Evolutionary conservation across 2,329 filamentous ascomycete species (phyloP), one percentile per base, ranked within the genome.

Genomic region (Cercospora janseana): DNA sequence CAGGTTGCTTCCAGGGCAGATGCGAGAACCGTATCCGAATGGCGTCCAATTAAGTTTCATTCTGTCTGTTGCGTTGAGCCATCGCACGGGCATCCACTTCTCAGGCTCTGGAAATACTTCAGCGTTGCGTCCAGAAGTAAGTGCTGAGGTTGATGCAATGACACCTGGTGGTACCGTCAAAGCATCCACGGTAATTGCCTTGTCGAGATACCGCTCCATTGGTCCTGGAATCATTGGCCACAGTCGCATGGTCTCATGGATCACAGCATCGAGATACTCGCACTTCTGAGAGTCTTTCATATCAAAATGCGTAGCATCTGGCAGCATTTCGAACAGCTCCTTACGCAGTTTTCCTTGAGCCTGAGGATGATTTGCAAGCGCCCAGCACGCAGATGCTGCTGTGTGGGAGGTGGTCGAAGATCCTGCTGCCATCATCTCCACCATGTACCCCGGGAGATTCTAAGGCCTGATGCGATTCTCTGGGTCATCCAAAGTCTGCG

Each of bases 21-120:
- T 72, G 29, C 72, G 63, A 12, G 70, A 70, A 34, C 72, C 72
- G 58, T 69, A 71, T 34, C 72, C 71, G 59, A 75, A 74, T 3
- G 72, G 70, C 55, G 73, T 75, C 72, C 72, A 74, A 38, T 72
- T 55, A 45, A 70, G 66, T 66, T 71, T 72, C 54, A 74, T 69
- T 10, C 34, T 16, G 5, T 55, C 55, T 6, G 41, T 49, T 49
- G 38, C 59, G 4, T 66, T 63, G 51, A 64, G 59, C 71, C 62
- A 75, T 18, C 72, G 62, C 46, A 72, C 66, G 20, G 54, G 69
- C 55, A 46, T 57, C 66, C 57, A 72, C 46, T 65, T 59, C 44
- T 58, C 61, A 20, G 72, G 66, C n/a, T 63, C 51, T 21, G 70
- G 62, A 45, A 69, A 75, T 10, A 74, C 70, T 0, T 68, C 58